Percentiles rank a stretch among this genome's conserved stretches.
phyloP scores from a whole-genome alignment of 352 stramenopile species.

The Phytophthora sojae region DNA sequence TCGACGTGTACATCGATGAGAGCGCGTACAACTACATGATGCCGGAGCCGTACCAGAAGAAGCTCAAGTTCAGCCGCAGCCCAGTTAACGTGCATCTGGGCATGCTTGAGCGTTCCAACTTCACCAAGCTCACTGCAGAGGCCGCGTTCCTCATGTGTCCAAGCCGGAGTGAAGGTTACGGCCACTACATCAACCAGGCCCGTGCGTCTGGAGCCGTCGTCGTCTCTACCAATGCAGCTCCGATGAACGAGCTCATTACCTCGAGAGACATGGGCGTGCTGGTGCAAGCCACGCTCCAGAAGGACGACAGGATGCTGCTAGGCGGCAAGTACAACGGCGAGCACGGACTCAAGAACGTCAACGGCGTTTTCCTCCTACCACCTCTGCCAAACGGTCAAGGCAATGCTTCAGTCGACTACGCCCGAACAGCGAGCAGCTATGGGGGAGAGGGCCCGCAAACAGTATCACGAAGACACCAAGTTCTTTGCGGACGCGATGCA shows the following conservation, averaged over 20 bases:
- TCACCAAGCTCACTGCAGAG: conserved; percentile 53
- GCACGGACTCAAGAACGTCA: conserved; percentile 37
- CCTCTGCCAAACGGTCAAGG: conserved; percentile 49
- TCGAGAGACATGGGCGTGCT: conserved; percentile 45
- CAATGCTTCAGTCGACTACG: conserved; percentile 38
- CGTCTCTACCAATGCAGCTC: conserved; percentile 50
- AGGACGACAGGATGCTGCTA: conserved; percentile 41
- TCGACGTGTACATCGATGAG: conserved; percentile 55
- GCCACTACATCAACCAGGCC: conserved; percentile 77
- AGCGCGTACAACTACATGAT: conserved; percentile 40
- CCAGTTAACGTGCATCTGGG: conserved; percentile 27
- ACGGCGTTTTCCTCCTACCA: conserved; percentile 37
- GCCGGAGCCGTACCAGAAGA: conserved; percentile 17
- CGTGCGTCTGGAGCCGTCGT: conserved; percentile 52
- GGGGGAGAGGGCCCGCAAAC: conserved; percentile 40
- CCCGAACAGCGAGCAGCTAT: conserved; percentile 36
- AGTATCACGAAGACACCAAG: conserved; percentile 60
- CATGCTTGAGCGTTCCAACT: conserved; percentile 36
- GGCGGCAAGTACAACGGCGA: conserved; percentile 41
- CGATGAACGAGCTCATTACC: conserved; percentile 73
- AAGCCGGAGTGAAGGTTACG: conserved; percentile 70
- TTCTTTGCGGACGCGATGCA: conserved; percentile 61
- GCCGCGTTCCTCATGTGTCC: conserved; percentile 59
- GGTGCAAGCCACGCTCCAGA: not conserved
- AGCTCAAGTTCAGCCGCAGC: conserved; percentile 31